phyloP scores from a whole-genome alignment of 306 rosid genomes.

The Dalbergia cultrata region DNA sequence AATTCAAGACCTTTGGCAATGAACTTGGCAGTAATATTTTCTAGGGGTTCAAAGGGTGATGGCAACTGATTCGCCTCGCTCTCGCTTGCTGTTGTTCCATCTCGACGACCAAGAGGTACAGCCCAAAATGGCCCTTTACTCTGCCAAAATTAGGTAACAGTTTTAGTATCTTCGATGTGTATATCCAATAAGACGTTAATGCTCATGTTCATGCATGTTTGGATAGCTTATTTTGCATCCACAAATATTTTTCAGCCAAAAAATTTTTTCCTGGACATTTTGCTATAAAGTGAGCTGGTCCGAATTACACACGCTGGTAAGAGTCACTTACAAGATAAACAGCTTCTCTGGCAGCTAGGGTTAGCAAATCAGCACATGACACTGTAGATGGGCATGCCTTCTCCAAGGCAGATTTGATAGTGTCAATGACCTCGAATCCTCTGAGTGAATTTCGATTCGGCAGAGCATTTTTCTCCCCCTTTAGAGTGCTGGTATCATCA shows the following conservation, averaged over 20 bases:
- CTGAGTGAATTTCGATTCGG: conserved; percentile 74
- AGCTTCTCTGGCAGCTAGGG: conserved; percentile 88
- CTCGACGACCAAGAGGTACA: conserved; percentile 81
- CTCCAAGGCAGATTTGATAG: conserved; percentile 75
- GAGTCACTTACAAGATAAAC: conserved; percentile 71
- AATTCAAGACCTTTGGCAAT: conserved; percentile 70
- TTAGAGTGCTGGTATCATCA: conserved; percentile 73
- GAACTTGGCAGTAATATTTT: conserved; percentile 73
- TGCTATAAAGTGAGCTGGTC: not conserved
- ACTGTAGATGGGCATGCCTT: conserved; percentile 83
- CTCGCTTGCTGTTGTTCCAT: conserved; percentile 74
- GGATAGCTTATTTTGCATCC: not conserved
- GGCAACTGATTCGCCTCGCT: conserved; percentile 73
- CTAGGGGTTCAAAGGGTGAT: conserved; percentile 80
- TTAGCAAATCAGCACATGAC: conserved; percentile 83
- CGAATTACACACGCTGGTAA: not conserved
- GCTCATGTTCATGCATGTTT: not conserved
- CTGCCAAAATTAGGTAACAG: conserved; percentile 38
- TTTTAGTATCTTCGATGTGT: not conserved
- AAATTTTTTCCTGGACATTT: not conserved
- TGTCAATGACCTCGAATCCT: conserved; percentile 89
- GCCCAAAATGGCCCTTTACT: conserved; percentile 80
- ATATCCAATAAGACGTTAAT: not conserved
- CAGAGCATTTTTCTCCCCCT: conserved; percentile 82
- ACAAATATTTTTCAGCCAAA: not conserved